Conservation (phyloP, 2,329 filamentous ascomycete species). For the Microcyclosporella mali region DNA sequence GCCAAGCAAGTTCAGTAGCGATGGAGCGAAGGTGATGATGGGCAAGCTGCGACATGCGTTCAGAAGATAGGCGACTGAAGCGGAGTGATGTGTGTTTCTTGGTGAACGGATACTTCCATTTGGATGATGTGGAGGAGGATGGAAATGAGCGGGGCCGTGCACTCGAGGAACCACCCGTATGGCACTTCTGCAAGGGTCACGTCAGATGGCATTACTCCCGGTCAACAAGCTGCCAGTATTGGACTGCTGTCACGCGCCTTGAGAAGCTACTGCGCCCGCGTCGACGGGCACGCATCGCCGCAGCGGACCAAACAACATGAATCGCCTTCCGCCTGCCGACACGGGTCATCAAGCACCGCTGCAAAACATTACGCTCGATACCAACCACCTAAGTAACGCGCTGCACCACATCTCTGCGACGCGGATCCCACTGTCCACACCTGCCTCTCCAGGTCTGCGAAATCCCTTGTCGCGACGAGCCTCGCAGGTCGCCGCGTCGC, state of each 20-base stretch:
- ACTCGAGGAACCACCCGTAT: not conserved
- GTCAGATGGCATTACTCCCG: not conserved
- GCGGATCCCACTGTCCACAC: constrained; percentile 8
- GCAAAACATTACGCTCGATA: constrained; percentile 4
- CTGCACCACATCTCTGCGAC: constrained; percentile 7
- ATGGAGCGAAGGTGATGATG: no score
- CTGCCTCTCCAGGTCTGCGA: constrained; percentile 12
- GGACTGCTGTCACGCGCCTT: not conserved
- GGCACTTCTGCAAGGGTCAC: no score
- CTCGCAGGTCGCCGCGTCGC: constrained; percentile 11
- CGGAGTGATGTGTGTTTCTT: no score
- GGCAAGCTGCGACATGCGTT: no score
- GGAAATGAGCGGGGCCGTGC: no score
- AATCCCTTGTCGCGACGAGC: constrained; percentile 14
- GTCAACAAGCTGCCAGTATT: not conserved
- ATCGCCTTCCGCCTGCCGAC: no score
- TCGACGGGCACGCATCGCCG: no score
- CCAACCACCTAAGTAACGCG: constrained; percentile 8
- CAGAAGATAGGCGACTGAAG: no score
- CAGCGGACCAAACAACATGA: not conserved
- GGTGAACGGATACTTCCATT: no score
- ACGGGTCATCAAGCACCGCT: not conserved
- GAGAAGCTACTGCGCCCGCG: no score
- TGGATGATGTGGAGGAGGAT: no score
- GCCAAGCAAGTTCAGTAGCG: no score